Evolutionary conservation across 257 asterid species (phyloP), one percentile per base, ranked within the genome.

Genomic region (Nicotiana benthamiana): DNA sequence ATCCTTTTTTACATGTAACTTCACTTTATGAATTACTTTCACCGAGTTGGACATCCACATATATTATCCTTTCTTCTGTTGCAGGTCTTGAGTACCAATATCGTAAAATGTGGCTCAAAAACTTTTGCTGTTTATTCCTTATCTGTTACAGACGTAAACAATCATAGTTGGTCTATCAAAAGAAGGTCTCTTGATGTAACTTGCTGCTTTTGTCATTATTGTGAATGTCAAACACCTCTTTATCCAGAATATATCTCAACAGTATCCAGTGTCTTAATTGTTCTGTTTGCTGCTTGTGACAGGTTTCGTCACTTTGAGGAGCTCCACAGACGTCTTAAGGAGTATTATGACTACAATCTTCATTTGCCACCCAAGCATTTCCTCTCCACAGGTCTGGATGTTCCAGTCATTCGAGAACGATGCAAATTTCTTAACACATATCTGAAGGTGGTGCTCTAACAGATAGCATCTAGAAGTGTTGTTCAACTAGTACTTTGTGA

Each of bases 281-380:
- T 65, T 65, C 24, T 32, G 59, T 77, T 40, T 82, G 26, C 81
- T 86, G 65, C 43, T 53, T 82, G 83, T 81, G 85, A 80, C 90
- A 96, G 99, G 83, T 96, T 87, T 87, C 94, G 90, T 76, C 98
- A 96, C 86, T 96, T 96, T 90, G 98, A 86, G 94, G 99, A 96
- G 92, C 91, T 96, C 83, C 98, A 96, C 84, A 88, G 95, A 90
- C 97, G 93, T 78, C 99, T 96, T 79, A 96, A 96, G 86, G 97
- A 91, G 87, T 94, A 90, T 82, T 89, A 90, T 0, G 98, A 91
- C 83, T 96, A 96, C 87, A 88, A 89, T 90, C 98, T 96, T 83
- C 97, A 91, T 88, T 89, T 94, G 92, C 99, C 99, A 51, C 99
- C 99, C 61, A 96, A 96, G 92, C 95, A 96, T 87, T 96, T 96